Evolutionary conservation across 192 early-diverging fungal species (phyloP).

Genomic region (Entomortierella parvispora): DNA sequence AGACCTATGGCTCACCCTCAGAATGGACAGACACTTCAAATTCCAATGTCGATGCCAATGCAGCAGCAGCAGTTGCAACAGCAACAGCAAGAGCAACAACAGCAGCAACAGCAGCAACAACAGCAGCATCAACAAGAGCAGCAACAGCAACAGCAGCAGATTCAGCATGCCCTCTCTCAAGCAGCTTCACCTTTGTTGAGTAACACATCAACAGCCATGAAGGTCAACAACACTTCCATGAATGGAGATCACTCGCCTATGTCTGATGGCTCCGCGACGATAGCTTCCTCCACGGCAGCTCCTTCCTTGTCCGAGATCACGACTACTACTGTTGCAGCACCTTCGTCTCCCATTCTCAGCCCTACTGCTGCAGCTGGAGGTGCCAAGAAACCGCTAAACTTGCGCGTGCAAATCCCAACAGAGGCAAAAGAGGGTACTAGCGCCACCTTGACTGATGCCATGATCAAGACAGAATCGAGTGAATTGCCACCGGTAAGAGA

Average conservation of each 20-base stretch:
- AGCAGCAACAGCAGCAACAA: conserved; percentile 1
- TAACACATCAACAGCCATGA: conserved; percentile 36
- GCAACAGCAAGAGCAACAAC: not conserved
- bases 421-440: conserved; percentile 31
- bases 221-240: conserved; percentile 37
- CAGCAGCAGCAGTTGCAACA: conserved; percentile 8
- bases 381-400: conserved; percentile 36
- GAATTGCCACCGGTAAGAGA: conserved; percentile 40
- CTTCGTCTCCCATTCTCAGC: conserved; percentile 39
- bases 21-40: conserved; percentile 25
- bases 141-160: not conserved
- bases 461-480: conserved; percentile 46
- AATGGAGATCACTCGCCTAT: conserved; percentile 45
- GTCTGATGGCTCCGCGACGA: conserved; percentile 49
- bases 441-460: conserved; percentile 33
- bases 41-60: conserved; percentile 25
- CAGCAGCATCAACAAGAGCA: not conserved
- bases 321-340: conserved; percentile 4
- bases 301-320: conserved; percentile 4
- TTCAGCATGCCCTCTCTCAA: conserved; percentile 24
- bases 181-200: conserved; percentile 37
- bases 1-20: conserved; percentile 24
- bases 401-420: conserved; percentile 40
- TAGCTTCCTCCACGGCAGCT: not conserved
- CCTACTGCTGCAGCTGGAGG: conserved; percentile 37